Evolutionary conservation across 1,284 basidiomycete species (phyloP), one percentile per base, ranked within the genome.

Genomic region (Ustilago sp.): DNA sequence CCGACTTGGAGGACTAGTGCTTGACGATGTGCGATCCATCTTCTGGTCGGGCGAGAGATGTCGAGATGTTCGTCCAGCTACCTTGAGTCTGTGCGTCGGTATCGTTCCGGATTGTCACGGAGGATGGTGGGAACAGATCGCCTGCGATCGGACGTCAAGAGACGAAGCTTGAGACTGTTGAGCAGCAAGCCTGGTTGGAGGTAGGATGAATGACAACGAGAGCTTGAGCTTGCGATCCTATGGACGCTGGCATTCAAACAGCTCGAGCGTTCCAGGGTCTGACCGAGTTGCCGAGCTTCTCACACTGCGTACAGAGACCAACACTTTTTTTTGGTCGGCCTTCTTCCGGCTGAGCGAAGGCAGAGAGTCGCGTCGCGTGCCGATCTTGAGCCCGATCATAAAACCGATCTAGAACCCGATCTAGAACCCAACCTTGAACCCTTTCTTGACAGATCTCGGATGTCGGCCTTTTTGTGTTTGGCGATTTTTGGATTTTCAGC

Each of bases 281-380:
- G 17, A 12, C 47, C 3, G 47, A 34, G 13, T 36, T 53, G 32
- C 32, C 51, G 15, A 53, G 23, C 13, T 28, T 23, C 7, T n/a
- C 51, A 34, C 35, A 45, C 45, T 57, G 54, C 54, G 43, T 34
- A 31, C 2, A 68, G 67, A 68, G 67, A 69, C 57, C 67, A 69
- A 69, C 67, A 69, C 67, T 59, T 68, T 28, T 55, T 39, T 23
- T 41, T 32, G 61, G 17, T 43, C 35, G 8, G 34, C 50, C 32
- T 51, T 28, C 47, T 48, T 50, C 48, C 48, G 34, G 9, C 23
- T 28, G 47, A 28, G 32, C 32, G 7, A 53, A 6, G 3, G 50
- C 28, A 13, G 50, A 34, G 51, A 56, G 65, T 61, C 67, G 67
- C 61, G 67, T 63, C 67, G 67, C 57, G 67, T 63, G 57, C 67